A percentile compares a stretch with the other conserved stretches of the same genome.
Evolutionary conservation across 768 basidiomycete genomes (phyloP).

Genomic region (Coprinopsis cinerea): DNA sequence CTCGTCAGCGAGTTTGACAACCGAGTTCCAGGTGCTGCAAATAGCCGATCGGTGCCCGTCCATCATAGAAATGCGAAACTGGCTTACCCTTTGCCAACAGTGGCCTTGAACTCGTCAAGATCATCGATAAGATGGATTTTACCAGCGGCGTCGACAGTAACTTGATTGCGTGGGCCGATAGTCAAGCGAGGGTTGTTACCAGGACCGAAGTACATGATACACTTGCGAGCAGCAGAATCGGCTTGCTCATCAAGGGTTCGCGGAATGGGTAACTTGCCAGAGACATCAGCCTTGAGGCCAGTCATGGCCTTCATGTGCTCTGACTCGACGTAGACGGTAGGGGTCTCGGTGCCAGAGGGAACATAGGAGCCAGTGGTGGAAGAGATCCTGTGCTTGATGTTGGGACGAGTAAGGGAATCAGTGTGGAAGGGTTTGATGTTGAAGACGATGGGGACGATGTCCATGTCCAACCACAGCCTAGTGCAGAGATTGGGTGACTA

Average conservation of each 20-base stretch:
- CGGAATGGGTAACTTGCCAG: conserved; percentile 60
- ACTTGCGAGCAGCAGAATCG: conserved; percentile 82
- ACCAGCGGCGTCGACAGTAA: conserved; percentile 81
- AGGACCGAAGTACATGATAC: conserved; percentile 77
- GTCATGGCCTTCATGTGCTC: conserved; percentile 41
- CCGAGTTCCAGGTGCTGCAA: conserved; percentile 69
- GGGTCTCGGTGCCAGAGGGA: conserved; percentile 72
- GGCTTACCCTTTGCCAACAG: conserved; percentile 55
- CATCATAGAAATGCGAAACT: background rate
- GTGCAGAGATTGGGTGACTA: conserved; percentile 81
- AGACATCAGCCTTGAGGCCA: conserved; percentile 39
- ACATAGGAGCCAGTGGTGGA: conserved; percentile 76
- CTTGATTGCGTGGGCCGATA: conserved; percentile 82
- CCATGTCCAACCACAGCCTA: conserved; percentile 75
- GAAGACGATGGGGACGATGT: conserved; percentile 56
- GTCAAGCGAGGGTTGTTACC: conserved; percentile 77
- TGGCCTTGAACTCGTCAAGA: conserved; percentile 68
- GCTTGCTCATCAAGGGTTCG: conserved; percentile 81
- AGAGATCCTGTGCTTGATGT: conserved; percentile 77
- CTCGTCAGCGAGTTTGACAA: conserved; percentile 77
- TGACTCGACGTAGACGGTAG: conserved; percentile 60
- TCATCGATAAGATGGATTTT: conserved; percentile 85
- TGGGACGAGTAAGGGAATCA: conserved; percentile 71
- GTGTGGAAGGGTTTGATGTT: conserved; percentile 48
- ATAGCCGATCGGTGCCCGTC: conserved; percentile 5